A percentile compares a stretch with the other conserved stretches of the same genome.
Evolutionary conservation across 352 stramenopile species (phyloP).

Genomic region (Globisporangium parvum): DNA sequence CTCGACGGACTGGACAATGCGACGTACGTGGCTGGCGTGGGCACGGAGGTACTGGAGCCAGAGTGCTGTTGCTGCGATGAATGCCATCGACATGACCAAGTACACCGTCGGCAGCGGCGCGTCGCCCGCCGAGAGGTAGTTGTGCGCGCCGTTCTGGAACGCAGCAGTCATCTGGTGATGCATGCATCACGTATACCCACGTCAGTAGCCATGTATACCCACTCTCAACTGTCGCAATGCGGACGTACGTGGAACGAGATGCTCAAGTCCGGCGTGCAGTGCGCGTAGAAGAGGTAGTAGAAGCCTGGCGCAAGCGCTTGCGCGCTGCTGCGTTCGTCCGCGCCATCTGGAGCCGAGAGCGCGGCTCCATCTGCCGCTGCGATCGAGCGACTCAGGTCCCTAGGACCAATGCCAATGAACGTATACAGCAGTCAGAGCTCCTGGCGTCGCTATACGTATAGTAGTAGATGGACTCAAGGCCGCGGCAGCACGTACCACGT

Average conservation of each 20-base stretch:
- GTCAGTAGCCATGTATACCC: not conserved
- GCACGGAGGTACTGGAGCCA: constrained; percentile 69
- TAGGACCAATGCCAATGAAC: constrained; percentile 2
- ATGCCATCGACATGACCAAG: constrained; percentile 67
- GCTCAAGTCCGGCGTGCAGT: constrained; percentile 64
- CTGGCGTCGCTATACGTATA: not conserved
- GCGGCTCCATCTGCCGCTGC: constrained; percentile 9
- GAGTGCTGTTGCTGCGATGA: constrained; percentile 34
- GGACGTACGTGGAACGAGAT: constrained; percentile 83
- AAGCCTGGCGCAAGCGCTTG: constrained; percentile 43
- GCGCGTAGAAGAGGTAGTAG: constrained; percentile 87
- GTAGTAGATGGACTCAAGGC: not conserved
- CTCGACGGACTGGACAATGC: not conserved
- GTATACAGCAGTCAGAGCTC: constrained; percentile 4
- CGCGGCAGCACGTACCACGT: constrained; percentile 52
- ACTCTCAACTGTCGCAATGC: not conserved
- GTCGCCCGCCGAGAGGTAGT: constrained; percentile 86
- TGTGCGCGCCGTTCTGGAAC: constrained; percentile 71
- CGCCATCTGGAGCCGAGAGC: constrained; percentile 20
- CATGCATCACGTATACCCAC: not conserved
- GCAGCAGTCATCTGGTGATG: constrained; percentile 61
- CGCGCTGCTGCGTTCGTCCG: too few species aligned
- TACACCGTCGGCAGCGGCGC: constrained; percentile 83
- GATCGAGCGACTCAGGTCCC: constrained; percentile 39
- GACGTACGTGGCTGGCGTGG: constrained; percentile 59